These are phyloP conservation scores for Ophiocordyceps camponoti-saundersi DNA, from an alignment of 2,329 filamentous ascomycete species.

Conservation along the genomic window DNA sequence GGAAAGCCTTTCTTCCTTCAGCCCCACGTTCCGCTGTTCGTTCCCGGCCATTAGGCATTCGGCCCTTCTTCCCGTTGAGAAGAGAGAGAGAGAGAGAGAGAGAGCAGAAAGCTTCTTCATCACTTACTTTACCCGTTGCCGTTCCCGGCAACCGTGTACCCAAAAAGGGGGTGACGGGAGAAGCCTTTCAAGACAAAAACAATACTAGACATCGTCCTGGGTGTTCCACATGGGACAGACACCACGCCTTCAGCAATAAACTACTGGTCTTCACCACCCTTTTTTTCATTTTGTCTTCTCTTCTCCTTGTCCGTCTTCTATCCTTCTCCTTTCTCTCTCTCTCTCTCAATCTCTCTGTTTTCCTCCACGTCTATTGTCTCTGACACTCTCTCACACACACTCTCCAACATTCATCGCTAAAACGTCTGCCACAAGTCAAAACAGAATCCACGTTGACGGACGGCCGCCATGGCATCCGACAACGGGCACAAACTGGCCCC, in stretches of 20 bases:
- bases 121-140: not conserved
- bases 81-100: too few species aligned
- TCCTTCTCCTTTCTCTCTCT: not conserved
- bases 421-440: not conserved
- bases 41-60: not conserved
- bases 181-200: not conserved
- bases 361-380: not conserved
- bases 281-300: not conserved
- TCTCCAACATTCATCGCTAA: not conserved
- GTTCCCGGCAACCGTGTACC: not conserved
- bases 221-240: not conserved
- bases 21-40: too few species aligned
- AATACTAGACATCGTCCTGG: not conserved
- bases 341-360: not conserved
- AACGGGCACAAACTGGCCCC: constrained; percentile 8
- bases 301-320: not conserved
- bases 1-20: too few species aligned
- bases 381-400: not conserved
- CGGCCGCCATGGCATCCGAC: constrained; percentile 2
- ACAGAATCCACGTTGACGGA: not conserved
- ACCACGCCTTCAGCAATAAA: not conserved
- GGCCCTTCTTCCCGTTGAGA: not conserved
- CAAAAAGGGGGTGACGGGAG: not conserved
- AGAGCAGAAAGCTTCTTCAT: not conserved
- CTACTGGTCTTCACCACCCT: not conserved